Conservation (phyloP, 1,284 basidiomycete genomes). For the Inonotus obliquus region DNA sequence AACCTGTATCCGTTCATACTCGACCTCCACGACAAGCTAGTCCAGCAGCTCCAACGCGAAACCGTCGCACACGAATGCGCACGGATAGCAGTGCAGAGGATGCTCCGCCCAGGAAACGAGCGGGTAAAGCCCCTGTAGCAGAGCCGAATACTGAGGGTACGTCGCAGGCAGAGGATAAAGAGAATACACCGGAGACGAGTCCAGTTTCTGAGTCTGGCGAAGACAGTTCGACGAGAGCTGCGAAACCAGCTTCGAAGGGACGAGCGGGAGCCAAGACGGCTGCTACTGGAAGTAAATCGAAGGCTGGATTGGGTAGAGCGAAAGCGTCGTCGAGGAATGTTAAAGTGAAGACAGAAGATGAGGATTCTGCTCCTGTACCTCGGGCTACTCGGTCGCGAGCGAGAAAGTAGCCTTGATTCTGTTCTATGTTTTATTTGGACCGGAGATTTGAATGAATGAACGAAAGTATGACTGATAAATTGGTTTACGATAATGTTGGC, state of each 20-base stretch:
- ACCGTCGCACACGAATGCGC: not conserved
- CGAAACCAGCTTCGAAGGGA: constrained; percentile 2
- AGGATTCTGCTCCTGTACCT: not conserved
- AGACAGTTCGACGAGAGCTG: not conserved
- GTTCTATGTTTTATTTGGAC: not conserved
- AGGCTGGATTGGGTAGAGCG: not conserved
- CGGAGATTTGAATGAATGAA: not conserved
- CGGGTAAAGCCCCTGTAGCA: not conserved
- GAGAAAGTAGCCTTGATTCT: constrained; percentile 2
- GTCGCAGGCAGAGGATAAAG: constrained; percentile 30
- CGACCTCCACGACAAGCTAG: not conserved
- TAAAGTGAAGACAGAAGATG: constrained; percentile 10
- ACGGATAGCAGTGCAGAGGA: constrained; percentile 7
- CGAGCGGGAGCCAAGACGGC: not conserved
- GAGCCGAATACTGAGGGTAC: constrained; percentile 13
- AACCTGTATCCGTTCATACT: constrained; percentile 2
- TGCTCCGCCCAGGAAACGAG: constrained; percentile 10
- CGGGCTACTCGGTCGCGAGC: constrained; percentile 11
- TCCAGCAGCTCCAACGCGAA: not conserved
- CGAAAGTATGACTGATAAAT: not conserved
- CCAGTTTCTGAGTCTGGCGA: constrained; percentile 7
- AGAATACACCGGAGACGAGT: constrained; percentile 35
- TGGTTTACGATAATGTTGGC: not conserved
- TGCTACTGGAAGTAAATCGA: not conserved
- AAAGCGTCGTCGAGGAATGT: not conserved